phyloP scores from a whole-genome alignment of 352 stramenopile genomes.

The Sclerospora graminicola region DNA sequence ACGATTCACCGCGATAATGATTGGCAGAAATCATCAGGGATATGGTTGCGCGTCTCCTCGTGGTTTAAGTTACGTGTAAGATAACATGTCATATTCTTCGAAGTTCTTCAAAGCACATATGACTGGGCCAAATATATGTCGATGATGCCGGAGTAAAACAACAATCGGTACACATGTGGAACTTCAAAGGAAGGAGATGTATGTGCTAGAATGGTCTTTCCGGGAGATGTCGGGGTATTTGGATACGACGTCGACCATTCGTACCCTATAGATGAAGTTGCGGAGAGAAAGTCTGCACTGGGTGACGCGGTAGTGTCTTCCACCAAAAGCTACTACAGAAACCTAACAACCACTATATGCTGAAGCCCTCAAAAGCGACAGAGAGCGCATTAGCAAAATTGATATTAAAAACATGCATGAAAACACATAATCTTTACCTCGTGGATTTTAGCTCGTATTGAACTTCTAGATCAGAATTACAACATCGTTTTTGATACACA shows the following conservation, averaged over 20 bases:
- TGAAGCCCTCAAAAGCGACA: constrained; percentile 50
- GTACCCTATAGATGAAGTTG: constrained; percentile 53
- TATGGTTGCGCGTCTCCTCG: too few species aligned
- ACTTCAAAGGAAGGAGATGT: constrained; percentile 32
- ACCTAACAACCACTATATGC: constrained; percentile 84
- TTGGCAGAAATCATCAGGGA: too few species aligned
- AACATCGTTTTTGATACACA: constrained; percentile 68
- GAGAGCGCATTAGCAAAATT: neutral
- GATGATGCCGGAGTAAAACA: constrained; percentile 27
- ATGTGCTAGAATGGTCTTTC: constrained; percentile 53
- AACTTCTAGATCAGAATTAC: constrained; percentile 81
- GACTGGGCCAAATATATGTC: too few species aligned
- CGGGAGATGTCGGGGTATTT: constrained; percentile 65
- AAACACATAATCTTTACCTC: constrained; percentile 34
- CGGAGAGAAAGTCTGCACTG: neutral
- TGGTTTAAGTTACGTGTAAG: too few species aligned
- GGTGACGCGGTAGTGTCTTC: constrained; percentile 21
- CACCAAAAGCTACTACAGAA: constrained; percentile 74
- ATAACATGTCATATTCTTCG: too few species aligned
- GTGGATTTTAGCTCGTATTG: constrained; percentile 83
- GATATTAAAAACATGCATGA: neutral
- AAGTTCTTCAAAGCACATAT: too few species aligned
- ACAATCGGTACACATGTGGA: constrained; percentile 17
- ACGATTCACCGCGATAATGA: too few species aligned
- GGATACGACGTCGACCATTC: constrained; percentile 76